Evolutionary conservation across 768 basidiomycete species (phyloP).

Genomic region (Kwoniella bestiolae): DNA sequence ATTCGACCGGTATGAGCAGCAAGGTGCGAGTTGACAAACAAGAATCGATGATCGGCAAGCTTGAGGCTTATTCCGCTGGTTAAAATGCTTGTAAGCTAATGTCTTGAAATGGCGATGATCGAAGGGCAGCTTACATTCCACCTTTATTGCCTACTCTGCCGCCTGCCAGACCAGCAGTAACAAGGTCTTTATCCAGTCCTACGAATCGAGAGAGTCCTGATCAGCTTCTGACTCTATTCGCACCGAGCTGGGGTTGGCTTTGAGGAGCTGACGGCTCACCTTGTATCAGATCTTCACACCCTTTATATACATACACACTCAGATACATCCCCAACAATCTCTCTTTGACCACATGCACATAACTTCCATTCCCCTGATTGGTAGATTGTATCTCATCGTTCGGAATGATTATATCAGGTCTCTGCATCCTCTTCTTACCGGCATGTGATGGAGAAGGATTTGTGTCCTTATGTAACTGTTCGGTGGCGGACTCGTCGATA

Average conservation of each 20-base stretch:
- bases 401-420: slow-evolving; percentile 34
- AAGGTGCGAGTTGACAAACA: slow-evolving; percentile 90
- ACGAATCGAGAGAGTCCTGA: not conserved
- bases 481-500: slow-evolving; percentile 5
- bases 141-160: slow-evolving; percentile 93
- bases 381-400: slow-evolving; percentile 23
- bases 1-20: slow-evolving; percentile 66
- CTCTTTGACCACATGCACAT: slow-evolving; percentile 83
- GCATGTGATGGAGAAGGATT: slow-evolving; percentile 1
- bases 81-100: not conserved
- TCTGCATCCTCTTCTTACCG: slow-evolving; percentile 2
- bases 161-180: slow-evolving; percentile 86
- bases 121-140: slow-evolving; percentile 62
- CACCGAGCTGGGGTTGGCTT: not conserved
- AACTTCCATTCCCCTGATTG: slow-evolving; percentile 66
- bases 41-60: slow-evolving; percentile 75
- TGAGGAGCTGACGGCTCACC: too few relatives aligned
- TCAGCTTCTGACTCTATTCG: not conserved
- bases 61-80: slow-evolving; percentile 76
- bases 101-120: not conserved
- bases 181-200: slow-evolving; percentile 77
- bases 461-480: not conserved
- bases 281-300: slow-evolving; percentile 56
- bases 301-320: slow-evolving; percentile 57
- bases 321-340: slow-evolving; percentile 68